Base-by-base conservation (phyloP, 2,329 filamentous ascomycete species). In the Decorospora gaudefroyi region DNA sequence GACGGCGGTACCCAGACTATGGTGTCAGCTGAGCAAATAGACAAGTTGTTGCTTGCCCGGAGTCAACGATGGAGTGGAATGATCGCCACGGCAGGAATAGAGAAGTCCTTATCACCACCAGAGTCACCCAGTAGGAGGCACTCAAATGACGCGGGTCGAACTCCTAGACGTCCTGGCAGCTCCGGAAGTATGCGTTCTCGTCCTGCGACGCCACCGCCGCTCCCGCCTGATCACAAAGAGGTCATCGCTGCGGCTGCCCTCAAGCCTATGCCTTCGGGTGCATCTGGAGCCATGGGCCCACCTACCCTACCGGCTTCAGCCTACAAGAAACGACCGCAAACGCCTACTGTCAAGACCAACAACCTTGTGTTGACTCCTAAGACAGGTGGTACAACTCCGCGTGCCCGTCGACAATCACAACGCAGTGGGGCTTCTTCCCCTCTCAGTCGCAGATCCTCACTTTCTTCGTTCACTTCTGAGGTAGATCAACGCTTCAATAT, bases 391-490 rank as follows among this genome's bases (percentile, higher is more conserved):
- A 84, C 82, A 1, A 86, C 87, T 10, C 82, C 84, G 37, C 75
- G 76, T 25, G 35, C 62, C 11, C 57, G 62, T 32, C 53, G 71
- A 69, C 39, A 68, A 66, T 46, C 66, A 54, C 56, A 72, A 76
- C 76, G 78, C 45, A 70, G 72, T 35, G 72, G 73, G 51, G 72
- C 76, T 34, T 70, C 75, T 36, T 77, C 78, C 21, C 79, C 46
- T 48, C 76, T 35, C 72, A 82, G 82, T 55, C 82, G 87, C 29
- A 84, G 88, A 54, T 95, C 90, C 3, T 99, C 93, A 0, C 83
- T 97, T 5, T 96, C 93, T 0, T 97, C 93, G 0, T 99, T 99
- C 66, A 90, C 85, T 4, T 97, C 93, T 0, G 93, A 99, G 71
- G 76, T 99, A 13, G 93, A 99, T 62, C 85, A 85, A 47, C 83